Percentiles rank a stretch among this genome's conserved stretches.
phyloP scores from a whole-genome alignment of 2,329 filamentous ascomycete genomes.

The Talaromyces sp. region DNA sequence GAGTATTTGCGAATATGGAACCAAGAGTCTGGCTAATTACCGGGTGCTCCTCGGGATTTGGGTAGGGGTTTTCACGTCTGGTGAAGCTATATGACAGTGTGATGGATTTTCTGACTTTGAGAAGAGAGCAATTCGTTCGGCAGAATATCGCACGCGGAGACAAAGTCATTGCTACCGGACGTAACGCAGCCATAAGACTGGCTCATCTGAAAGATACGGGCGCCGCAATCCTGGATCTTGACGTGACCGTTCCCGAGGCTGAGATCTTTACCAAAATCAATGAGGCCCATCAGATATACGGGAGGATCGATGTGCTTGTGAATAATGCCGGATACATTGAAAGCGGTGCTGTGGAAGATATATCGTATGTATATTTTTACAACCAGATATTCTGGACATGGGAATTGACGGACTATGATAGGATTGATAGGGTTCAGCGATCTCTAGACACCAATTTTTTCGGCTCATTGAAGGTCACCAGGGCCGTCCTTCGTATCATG shows the following conservation, averaged over 20 bases:
- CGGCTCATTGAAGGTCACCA: constrained; percentile 24
- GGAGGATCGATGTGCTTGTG: constrained; percentile 11
- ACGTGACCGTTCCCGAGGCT: constrained; percentile 8
- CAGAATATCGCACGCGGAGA: constrained; percentile 10
- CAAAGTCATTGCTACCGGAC: constrained; percentile 12
- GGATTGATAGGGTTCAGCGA: constrained; percentile 7
- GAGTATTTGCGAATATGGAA: background rate
- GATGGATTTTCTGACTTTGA: background rate
- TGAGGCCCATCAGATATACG: constrained; percentile 7
- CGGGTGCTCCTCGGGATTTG: constrained; percentile 12
- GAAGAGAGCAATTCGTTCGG: constrained; percentile 12
- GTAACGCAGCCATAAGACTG: constrained; percentile 11
- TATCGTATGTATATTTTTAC: constrained; percentile 2
- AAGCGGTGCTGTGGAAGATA: constrained; percentile 10
- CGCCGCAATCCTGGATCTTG: constrained; percentile 7
- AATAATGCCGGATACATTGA: constrained; percentile 14
- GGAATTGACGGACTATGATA: background rate
- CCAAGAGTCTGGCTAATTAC: constrained; percentile 11
- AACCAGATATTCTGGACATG: background rate
- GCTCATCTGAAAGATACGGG: constrained; percentile 10
- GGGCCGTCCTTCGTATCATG: constrained; percentile 24
- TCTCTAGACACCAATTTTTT: constrained; percentile 23
- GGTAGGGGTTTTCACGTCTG: background rate
- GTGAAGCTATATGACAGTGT: background rate
- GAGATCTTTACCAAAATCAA: constrained; percentile 6